These are phyloP conservation scores for Silene noctiflora DNA, from an alignment of 179 eudicot species.

Conservation along the genomic window DNA sequence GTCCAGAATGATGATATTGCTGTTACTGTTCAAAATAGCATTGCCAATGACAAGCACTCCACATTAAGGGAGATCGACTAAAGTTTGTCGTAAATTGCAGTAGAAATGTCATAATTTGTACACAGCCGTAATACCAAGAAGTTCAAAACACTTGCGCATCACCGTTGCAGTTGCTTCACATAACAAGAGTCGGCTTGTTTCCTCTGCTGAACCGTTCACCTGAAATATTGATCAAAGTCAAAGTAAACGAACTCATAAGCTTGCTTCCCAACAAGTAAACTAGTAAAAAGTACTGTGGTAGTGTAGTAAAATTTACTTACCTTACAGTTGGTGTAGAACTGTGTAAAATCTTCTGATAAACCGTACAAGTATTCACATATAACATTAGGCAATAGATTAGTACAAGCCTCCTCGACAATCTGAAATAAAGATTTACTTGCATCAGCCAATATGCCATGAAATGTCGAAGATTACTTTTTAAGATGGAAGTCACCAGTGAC, in stretches of 20 bases:
- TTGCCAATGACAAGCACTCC: neutral
- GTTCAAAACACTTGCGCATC: constrained; percentile 58
- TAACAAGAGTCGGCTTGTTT: constrained; percentile 66
- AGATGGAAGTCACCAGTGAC: neutral
- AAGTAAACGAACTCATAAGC: too few species aligned
- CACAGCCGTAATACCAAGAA: constrained; percentile 63
- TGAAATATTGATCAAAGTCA: constrained; percentile 17
- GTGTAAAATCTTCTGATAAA: constrained; percentile 66
- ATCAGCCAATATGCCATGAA: constrained; percentile 7
- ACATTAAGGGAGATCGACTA: neutral
- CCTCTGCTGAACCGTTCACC: constrained; percentile 74
- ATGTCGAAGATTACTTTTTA: neutral
- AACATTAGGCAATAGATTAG: constrained; percentile 66
- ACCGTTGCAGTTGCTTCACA: constrained; percentile 78
- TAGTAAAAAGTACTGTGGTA: too few species aligned
- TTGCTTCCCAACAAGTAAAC: too few species aligned
- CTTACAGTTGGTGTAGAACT: constrained; percentile 11
- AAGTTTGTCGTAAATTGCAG: neutral
- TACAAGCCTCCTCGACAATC: constrained; percentile 90
- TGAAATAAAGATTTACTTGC: constrained; percentile 20
- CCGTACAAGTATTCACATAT: constrained; percentile 81
- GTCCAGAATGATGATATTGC: too few species aligned
- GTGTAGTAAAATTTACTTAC: neutral
- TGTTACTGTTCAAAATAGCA: too few species aligned
- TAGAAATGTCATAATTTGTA: neutral